Percentiles rank a stretch among this genome's conserved stretches.
These are phyloP conservation scores for Zizania latifolia DNA, from an alignment of 176 grass and related monocot species.

Conservation along the genomic window DNA sequence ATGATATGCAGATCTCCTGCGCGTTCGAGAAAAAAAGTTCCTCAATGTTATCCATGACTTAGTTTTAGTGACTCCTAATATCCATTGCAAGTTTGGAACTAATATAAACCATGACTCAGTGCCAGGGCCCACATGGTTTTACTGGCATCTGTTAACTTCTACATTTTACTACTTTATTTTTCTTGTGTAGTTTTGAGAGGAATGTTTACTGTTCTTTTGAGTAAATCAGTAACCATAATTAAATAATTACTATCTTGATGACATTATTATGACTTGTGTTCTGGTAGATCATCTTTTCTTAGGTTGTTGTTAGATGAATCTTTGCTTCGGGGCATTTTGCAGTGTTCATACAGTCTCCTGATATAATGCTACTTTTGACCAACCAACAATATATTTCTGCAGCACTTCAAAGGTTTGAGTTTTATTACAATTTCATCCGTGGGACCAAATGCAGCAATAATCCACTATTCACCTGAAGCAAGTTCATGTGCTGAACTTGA, in stretches of 20 bases:
- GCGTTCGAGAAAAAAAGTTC: too few species aligned
- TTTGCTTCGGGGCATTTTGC: slow-evolving; percentile 3
- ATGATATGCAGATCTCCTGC: too few species aligned
- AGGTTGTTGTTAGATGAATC: neutral
- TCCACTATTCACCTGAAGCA: slow-evolving; percentile 84
- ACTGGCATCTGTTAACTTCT: neutral
- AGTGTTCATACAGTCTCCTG: neutral
- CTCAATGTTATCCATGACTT: neutral
- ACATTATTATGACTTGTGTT: neutral
- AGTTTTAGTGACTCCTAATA: neutral
- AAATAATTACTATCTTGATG: neutral
- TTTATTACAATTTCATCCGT: slow-evolving; percentile 99
- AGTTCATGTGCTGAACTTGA: slow-evolving; percentile 83
- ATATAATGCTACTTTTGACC: slow-evolving; percentile 13
- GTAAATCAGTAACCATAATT: neutral
- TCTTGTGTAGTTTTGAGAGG: neutral
- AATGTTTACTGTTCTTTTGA: neutral
- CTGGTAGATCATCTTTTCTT: neutral
- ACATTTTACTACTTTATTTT: neutral
- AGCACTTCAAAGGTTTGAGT: slow-evolving; percentile 91
- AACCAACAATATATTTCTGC: slow-evolving; percentile 31
- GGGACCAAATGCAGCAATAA: slow-evolving; percentile 92
- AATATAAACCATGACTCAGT: neutral
- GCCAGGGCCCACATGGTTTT: neutral
- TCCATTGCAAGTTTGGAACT: neutral